Percentiles rank a stretch among this genome's conserved stretches.
Evolutionary conservation across 1,284 basidiomycete genomes (phyloP).

Genomic region (Tetrapyrgos nigripes): DNA sequence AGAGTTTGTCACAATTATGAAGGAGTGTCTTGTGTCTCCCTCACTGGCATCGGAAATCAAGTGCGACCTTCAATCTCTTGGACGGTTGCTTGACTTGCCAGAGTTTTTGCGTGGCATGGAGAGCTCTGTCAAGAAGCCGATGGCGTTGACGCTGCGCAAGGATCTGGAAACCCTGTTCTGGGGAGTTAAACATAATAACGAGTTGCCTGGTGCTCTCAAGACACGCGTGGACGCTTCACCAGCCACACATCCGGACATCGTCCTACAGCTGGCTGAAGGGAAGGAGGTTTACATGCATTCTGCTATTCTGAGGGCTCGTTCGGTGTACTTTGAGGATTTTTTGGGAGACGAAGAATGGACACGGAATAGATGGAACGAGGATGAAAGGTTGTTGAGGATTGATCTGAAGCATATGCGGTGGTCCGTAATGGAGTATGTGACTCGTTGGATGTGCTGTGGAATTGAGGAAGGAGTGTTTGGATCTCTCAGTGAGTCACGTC

Average conservation of each 20-base stretch:
- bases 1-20: conserved; percentile 23
- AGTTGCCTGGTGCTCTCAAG: conserved; percentile 9
- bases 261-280: conserved; percentile 75
- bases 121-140: conserved; percentile 55
- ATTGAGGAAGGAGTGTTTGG: conserved; percentile 79
- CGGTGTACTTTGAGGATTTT: conserved; percentile 87
- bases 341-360: conserved; percentile 90
- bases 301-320: conserved; percentile 80
- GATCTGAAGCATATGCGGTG: conserved; percentile 80
- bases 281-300: conserved; percentile 77
- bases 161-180: conserved; percentile 59
- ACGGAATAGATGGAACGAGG: conserved; percentile 57
- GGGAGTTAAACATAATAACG: conserved; percentile 28
- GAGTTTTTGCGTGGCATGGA: conserved; percentile 60
- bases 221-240: conserved; percentile 4
- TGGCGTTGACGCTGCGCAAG: conserved; percentile 49
- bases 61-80: conserved; percentile 63
- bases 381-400: conserved; percentile 57
- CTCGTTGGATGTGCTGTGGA: conserved; percentile 85
- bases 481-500: conserved; percentile 59
- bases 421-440: conserved; percentile 79
- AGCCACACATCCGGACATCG: conserved; percentile 65
- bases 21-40: conserved; percentile 47
- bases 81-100: conserved; percentile 60
- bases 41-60: conserved; percentile 53